Evolutionary conservation across 2,329 filamentous ascomycete species (phyloP), one percentile per base, ranked within the genome.

Genomic region (Neobulgaria alba): DNA sequence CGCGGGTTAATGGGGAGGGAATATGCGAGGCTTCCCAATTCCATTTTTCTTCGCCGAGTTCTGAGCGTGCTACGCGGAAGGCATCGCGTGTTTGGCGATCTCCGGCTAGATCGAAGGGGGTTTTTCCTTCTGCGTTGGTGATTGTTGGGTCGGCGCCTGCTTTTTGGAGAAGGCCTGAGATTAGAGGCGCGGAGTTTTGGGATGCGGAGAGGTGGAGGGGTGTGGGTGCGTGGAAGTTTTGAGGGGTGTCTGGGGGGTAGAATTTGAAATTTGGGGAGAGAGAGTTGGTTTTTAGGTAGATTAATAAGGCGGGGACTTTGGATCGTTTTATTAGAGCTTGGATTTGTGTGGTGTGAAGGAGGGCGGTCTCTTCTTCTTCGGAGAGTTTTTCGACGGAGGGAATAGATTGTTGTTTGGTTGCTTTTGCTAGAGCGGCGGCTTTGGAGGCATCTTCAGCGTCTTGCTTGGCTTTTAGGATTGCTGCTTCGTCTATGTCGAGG

Each of bases 271-370:
- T 72, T 0, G 85, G 58, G 1, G 75, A 66, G 8, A 96, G 67
- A 2, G 68, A 67, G 63, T 95, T 94, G 46, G 74, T 81, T 47
- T 79, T 76, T 4, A 98, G 67, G 58, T 96, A 98, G 1, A 85
- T 80, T 12, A 95, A 69, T 2, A 98, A 66, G 0, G 84, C 87
- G 0, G 92, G 90, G 0, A 92, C 77, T 61, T 95, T 96, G 2
- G 86, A 93, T 31, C 92, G 82, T 33, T 87, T 82, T 44, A 95
- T 84, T 18, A 96, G 72, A 1, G 87, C 83, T 55, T 92, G 87
- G 0, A 98, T 70, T 57, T 98, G 92, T 1, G 82, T 78, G 0
- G 90, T 95, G 59, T 98, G 90, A 3, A 95, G 68, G 3, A 82
- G 64, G 1, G 82, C 82, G 21, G 75, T 79, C 64, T 95, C 87